Conservation (phyloP, 192 early-diverging fungal species). For the Lunasporangiospora selenospora region DNA sequence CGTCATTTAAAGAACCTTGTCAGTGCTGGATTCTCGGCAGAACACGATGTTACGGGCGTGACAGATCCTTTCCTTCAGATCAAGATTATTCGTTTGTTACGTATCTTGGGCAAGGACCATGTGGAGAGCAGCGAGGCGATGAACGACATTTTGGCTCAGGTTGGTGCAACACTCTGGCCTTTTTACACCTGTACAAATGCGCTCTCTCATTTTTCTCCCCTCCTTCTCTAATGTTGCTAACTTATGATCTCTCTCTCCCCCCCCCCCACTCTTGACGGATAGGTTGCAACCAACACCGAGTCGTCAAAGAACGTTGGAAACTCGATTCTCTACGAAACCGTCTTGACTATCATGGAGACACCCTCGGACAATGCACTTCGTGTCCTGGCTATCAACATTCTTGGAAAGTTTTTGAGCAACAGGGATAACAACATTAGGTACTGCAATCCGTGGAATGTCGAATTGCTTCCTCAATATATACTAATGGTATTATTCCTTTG, state of each 20-base stretch:
- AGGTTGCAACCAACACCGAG: slow-evolving; percentile 94
- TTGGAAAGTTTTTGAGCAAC: slow-evolving; percentile 95
- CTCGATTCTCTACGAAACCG: slow-evolving; percentile 97
- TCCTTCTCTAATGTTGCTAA: not conserved
- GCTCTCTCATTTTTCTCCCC: not conserved
- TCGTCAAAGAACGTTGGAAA: slow-evolving; percentile 96
- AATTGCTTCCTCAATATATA: not conserved
- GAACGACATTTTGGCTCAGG: slow-evolving; percentile 98
- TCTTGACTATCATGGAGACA: slow-evolving; percentile 95
- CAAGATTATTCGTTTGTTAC: slow-evolving; percentile 87
- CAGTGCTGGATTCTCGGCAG: slow-evolving; percentile 85
- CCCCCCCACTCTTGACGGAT: not conserved
- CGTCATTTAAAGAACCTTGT: slow-evolving; percentile 90
- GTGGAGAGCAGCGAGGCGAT: slow-evolving; percentile 85
- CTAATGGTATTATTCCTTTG: no score
- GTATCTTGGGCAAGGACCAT: slow-evolving; percentile 86
- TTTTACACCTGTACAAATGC: no score
- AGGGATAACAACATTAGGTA: slow-evolving; percentile 97
- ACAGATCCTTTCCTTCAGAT: slow-evolving; percentile 99
- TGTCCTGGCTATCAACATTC: slow-evolving; percentile 96
- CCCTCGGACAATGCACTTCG: slow-evolving; percentile 90
- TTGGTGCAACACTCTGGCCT: no score
- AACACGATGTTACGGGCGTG: slow-evolving; percentile 96
- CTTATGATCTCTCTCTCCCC: not conserved
- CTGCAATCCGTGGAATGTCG: not conserved